Evolutionary conservation across 225 moss, liverwort and hornwort genomes (phyloP), one percentile per base, ranked within the genome.

Genomic region (Polytrichum formosum): DNA sequence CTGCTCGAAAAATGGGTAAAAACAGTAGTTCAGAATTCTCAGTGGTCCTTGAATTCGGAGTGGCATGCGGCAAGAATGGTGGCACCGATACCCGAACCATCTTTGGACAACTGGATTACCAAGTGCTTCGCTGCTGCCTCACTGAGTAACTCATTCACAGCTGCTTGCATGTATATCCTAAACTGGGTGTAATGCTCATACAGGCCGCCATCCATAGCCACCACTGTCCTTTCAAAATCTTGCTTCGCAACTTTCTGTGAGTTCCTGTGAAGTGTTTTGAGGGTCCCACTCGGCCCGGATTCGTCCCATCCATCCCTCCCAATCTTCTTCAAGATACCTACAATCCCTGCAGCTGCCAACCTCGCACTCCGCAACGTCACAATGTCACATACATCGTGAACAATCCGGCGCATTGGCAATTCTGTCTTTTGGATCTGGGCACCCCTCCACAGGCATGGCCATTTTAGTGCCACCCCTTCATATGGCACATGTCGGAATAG

Each of bases 321-420:
- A 58, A 90, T 93, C 65, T 93, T 93, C 69, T 89, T 93, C 54
- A 90, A 69, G 23, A 93, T 82, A 46, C 88, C 90, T 20, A 90
- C 92, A 28, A 93, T 81, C 5, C 90, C 90, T 55, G 92, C 88
- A 55, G 84, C 92, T 60, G 90, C 92, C 64, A 93, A 71, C 28
- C 90, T 85, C 17, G 88, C 92, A 13, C 86, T 88, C 46, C 92
- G 81, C 79, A 83, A 82, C 18, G 90, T 85, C 54, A 93, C 90
- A 53, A 87, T 77, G 70, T 93, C 92, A 66, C 90, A 93, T 31
- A 93, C 78, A 67, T 71, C 73, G 21, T 85, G 85, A 18, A 87
- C 83, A 66, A 90, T 85, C 80, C 84, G 84, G 19, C 92, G 79
- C 55, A 78, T 84, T 30, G 79, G 72, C 68, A 92, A 70, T 23